Evolutionary conservation across 495 filamentous ascomycete species (phyloP), one percentile per base, ranked within the genome.

Genomic region (Aspergillus bridgeri): DNA sequence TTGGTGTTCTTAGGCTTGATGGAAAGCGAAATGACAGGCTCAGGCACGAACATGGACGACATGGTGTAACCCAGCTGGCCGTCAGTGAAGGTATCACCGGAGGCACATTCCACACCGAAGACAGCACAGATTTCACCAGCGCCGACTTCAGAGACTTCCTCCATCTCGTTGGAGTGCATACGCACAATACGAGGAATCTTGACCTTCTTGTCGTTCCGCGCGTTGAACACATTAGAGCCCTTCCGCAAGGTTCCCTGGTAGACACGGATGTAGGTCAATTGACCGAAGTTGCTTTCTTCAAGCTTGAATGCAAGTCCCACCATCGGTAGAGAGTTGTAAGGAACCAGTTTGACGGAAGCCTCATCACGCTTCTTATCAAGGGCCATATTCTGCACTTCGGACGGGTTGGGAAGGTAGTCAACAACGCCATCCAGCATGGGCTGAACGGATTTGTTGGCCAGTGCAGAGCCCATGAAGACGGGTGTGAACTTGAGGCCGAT

Each of bases 111-210:
- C 53, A 99, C 87, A 69, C 95, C 95, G 69, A 99, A 99, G 54
- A 99, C 92, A 51, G 95, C 95, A 67, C 95, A 98, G 54, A 99
- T 98, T 69, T 99, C 95, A 66, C 95, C 95, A 42, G 95, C 91
- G 45, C 91, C 89, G 50, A 99, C 88, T 69, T 97, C 92, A 48
- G 69, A 76, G 15, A 96, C 89, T 61, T 99, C 95, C 74, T 98
- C 95, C 95, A 99, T 94, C 69, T 99, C 95, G 69, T 98, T 96
- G 29, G 92, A 96, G 79, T 99, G 95, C 95, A 99, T 99, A 47
- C 95, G 89, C 48, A 99, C 95, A 65, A 99, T 99, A 64, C 92
- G 88, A 20, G 95, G 95, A 57, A 98, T 86, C 74, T 96, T 94
- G 69, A 99, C 87, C 76, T 94, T 98, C 81, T 98, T 97, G 69